Evolutionary conservation across 495 filamentous ascomycete species (phyloP).

Genomic region (Pseudomonodictys pantanalensis): DNA sequence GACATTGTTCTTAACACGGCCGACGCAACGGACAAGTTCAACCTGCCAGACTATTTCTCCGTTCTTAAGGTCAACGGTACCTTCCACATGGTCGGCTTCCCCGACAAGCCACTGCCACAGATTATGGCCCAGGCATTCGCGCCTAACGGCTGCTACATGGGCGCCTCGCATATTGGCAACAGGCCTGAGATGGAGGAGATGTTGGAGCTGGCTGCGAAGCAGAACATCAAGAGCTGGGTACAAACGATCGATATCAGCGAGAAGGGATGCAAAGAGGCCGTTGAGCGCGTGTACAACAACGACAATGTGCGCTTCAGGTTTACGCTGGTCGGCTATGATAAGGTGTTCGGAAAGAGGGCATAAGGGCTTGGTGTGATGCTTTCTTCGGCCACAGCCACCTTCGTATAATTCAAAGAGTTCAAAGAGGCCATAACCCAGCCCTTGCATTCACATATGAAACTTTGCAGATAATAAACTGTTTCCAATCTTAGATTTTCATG

Average conservation of each 20-base stretch:
- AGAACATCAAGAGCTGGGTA: constrained; percentile 78
- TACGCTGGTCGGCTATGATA: constrained; percentile 63
- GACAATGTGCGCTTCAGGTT: constrained; percentile 66
- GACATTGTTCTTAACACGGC: constrained; percentile 73
- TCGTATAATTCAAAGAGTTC: too few relatives aligned
- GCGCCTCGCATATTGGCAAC: constrained; percentile 78
- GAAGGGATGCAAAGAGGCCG: constrained; percentile 64
- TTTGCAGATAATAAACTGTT: too few relatives aligned
- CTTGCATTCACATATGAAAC: background rate
- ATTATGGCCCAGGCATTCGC: constrained; percentile 77
- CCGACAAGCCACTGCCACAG: constrained; percentile 71
- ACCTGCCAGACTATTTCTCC: constrained; percentile 67
- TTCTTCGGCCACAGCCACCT: background rate
- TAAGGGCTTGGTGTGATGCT: background rate
- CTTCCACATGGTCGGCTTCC: constrained; percentile 81
- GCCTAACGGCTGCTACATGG: constrained; percentile 73
- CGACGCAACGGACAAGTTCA: constrained; percentile 65
- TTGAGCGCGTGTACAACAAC: constrained; percentile 66
- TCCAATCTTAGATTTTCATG: too few relatives aligned
- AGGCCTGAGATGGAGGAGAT: constrained; percentile 77
- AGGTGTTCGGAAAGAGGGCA: constrained; percentile 52
- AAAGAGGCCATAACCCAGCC: background rate
- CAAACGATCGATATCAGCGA: constrained; percentile 70
- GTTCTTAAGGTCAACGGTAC: constrained; percentile 79
- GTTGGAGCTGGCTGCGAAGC: constrained; percentile 77